Conservation (phyloP, 1,284 basidiomycete genomes). For the Boletus sp. region DNA sequence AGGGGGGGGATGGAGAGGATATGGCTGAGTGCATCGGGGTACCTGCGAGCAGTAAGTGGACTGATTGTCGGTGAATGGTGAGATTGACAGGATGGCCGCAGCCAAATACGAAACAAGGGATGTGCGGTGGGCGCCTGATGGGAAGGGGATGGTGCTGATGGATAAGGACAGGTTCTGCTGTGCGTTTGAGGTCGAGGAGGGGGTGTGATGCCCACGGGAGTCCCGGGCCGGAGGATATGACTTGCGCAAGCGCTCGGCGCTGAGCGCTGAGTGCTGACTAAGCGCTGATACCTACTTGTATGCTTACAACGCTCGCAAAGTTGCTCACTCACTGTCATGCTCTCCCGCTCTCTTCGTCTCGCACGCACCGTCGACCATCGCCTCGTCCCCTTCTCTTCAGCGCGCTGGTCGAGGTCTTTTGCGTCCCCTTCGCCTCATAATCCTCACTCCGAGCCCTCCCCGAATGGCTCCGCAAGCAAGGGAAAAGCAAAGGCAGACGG, state of each 20-base stretch:
- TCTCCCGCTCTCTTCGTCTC: conserved; percentile 33
- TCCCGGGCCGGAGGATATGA: conserved; percentile 1
- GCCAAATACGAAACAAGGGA: conserved; percentile 64
- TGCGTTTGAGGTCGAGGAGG: conserved; percentile 73
- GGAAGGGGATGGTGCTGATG: conserved; percentile 68
- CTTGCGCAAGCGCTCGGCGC: conserved; percentile 10
- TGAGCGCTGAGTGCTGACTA: conserved; percentile 33
- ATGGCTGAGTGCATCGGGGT: conserved; percentile 81
- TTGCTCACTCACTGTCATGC: conserved; percentile 15
- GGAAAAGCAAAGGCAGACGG: conserved; percentile 39
- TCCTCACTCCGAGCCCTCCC: conserved; percentile 17
- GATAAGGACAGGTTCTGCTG: conserved; percentile 78
- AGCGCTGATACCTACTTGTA: conserved; percentile 15
- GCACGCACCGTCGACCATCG: conserved; percentile 23
- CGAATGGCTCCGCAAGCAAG: conserved; percentile 33
- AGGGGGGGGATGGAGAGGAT: conserved; percentile 53
- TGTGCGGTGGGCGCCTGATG: conserved; percentile 78
- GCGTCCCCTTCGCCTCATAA: conserved; percentile 41
- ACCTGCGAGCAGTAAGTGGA: conserved; percentile 65
- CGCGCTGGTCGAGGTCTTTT: conserved; percentile 35
- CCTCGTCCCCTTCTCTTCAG: conserved; percentile 7
- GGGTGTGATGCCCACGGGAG: not conserved
- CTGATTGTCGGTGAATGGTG: not conserved
- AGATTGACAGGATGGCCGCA: conserved; percentile 27
- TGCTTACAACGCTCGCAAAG: not conserved